Conservation (phyloP, 2,329 filamentous ascomycete genomes). For the Xylariaceae sp. region DNA sequence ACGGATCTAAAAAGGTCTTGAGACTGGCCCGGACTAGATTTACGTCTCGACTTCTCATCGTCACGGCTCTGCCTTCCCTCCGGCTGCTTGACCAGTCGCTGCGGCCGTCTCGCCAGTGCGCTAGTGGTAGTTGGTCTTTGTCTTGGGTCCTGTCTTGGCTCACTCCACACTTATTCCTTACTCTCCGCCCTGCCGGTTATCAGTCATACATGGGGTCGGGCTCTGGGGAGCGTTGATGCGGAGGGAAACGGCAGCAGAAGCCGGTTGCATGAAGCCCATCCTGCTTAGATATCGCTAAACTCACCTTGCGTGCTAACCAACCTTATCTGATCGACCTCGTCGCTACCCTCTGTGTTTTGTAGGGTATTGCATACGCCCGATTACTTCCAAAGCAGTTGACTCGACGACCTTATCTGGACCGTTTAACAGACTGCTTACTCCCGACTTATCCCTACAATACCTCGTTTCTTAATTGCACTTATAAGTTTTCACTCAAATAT, state of each 20-base stretch:
- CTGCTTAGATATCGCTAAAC: neutral
- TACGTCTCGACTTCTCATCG: no score
- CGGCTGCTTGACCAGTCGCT: neutral
- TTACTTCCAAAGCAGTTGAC: neutral
- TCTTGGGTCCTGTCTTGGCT: slow-evolving; percentile 15
- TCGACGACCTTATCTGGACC: neutral
- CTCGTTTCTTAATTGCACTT: neutral
- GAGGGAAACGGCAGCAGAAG: slow-evolving; percentile 6
- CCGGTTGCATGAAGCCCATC: no score
- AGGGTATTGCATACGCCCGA: no score
- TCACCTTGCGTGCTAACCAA: neutral
- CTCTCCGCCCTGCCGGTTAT: slow-evolving; percentile 4
- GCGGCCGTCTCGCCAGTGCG: slow-evolving; percentile 6
- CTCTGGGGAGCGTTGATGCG: neutral
- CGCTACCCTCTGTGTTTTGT: no score
- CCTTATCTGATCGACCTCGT: neutral
- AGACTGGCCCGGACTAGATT: no score
- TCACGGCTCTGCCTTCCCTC: no score
- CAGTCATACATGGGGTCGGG: neutral
- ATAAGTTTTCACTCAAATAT: neutral
- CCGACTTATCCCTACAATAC: neutral
- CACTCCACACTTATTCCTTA: slow-evolving; percentile 13
- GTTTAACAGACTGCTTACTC: neutral
- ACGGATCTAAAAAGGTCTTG: no score
- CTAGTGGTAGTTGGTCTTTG: slow-evolving; percentile 14